Conservation (phyloP, 495 filamentous ascomycete genomes). For the Cercophora samala region DNA sequence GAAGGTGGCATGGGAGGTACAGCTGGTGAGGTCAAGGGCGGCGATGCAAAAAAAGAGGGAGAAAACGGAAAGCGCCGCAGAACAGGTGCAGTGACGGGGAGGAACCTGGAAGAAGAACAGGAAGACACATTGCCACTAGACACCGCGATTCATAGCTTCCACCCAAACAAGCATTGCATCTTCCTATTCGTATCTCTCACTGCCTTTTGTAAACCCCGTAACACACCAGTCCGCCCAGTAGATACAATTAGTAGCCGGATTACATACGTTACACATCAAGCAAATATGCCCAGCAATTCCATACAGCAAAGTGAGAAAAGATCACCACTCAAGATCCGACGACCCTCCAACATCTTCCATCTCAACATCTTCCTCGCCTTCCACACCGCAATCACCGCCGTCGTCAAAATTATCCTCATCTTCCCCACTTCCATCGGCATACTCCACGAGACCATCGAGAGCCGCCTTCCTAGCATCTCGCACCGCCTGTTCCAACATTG, state of each 20-base stretch:
- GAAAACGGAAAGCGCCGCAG: background rate
- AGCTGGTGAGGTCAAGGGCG: constrained; percentile 25
- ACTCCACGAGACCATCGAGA: background rate
- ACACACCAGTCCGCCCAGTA: background rate
- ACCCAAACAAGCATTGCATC: background rate
- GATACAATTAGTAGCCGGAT: background rate
- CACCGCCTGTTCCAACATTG: background rate
- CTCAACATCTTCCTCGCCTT: background rate
- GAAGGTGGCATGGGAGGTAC: constrained; percentile 29
- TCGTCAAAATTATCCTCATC: background rate
- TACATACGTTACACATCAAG: background rate
- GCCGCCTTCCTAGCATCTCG: background rate
- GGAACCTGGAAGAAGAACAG: background rate
- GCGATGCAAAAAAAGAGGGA: constrained; percentile 22
- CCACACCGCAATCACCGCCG: background rate
- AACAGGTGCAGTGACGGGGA: background rate
- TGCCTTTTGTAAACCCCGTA: background rate
- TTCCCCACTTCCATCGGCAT: background rate
- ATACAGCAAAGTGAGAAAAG: background rate
- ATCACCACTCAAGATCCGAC: background rate
- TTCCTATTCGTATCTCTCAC: background rate
- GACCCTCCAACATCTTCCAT: background rate
- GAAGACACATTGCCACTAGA: background rate
- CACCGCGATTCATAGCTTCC: background rate
- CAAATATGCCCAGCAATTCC: background rate